Evolutionary conservation across 2,329 filamentous ascomycete species (phyloP), one percentile per base, ranked within the genome.

Genomic region (Eutypa lata): DNA sequence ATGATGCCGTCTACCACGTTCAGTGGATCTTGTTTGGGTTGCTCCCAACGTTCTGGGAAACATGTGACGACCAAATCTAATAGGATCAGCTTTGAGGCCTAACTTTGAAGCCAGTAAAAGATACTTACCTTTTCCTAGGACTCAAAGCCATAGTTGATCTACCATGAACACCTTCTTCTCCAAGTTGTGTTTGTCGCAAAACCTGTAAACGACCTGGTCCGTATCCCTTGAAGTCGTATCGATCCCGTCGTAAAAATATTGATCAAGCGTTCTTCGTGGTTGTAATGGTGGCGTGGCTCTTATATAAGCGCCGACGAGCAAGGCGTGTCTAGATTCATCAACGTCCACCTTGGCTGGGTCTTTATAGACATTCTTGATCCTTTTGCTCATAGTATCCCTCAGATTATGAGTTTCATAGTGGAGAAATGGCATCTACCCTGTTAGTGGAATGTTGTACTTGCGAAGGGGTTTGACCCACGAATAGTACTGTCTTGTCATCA

Each of bases 1-100:
- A 87, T 83, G 44, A 87, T 77, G 2, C 78, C 77, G 48, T 86
- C 82, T 1, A 87, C 70, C 2, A 87, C 81, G 53, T 86, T 86
- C 13, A 87, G 67, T 1, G 82, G 82, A 52, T 87, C 82, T 49
- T 83, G 82, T 49, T 79, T 79, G 0, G 81, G 82, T 61, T 86
- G 82, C 31, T 79, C 72, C 80, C 80, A 84, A 5, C 80, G 71
- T 56, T 83, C 76, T 2, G 81, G 80, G 52, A 84, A 84, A 50
- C 78, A 77, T 0, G 81, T 83, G 11, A 88, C 76, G 18, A 88
- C 76, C 16, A 86, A 68, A 53, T 85, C 82, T 53, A 68, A 22
- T 31, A n/a, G n/a, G n/a, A 22, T 31, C 26, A 31, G 26, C 26
- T 31, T 5, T 31, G 26, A 31, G 26, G 6, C 26, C 10, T 31